phyloP scores from a whole-genome alignment of 257 asterid genomes.

The Nicotiana paniculata region DNA sequence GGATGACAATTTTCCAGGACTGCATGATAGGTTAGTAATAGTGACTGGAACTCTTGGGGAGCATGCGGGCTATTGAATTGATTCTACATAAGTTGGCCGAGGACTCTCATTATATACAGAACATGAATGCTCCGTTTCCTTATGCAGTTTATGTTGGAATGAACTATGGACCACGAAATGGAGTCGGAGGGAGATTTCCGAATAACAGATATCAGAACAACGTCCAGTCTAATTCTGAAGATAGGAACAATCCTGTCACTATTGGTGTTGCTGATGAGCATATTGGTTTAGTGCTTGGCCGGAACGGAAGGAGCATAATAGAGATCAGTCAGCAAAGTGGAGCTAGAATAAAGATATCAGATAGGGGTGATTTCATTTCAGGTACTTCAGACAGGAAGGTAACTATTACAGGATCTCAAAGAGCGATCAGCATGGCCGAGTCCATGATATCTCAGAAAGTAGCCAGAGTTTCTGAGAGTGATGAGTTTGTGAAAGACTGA shows the following conservation, averaged over 20 bases:
- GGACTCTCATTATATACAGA: conserved; percentile 66
- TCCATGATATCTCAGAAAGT: conserved; percentile 31
- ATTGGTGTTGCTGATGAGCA: conserved; percentile 86
- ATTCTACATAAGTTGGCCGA: conserved; percentile 74
- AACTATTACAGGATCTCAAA: conserved; percentile 39
- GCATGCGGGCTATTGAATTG: conserved; percentile 80
- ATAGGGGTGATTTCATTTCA: conserved; percentile 88
- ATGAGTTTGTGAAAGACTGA: background rate
- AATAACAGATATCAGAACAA: conserved; percentile 26
- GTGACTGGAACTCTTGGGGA: conserved; percentile 63
- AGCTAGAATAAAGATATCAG: conserved; percentile 89
- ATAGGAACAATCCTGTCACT: conserved; percentile 64
- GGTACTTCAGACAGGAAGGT: conserved; percentile 78
- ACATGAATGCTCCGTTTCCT: conserved; percentile 62
- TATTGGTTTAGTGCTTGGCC: conserved; percentile 85
- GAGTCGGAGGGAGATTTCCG: conserved; percentile 32
- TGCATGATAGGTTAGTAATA: conserved; percentile 82
- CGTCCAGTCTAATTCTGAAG: conserved; percentile 38
- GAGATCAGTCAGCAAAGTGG: conserved; percentile 96
- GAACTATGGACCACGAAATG: conserved; percentile 29
- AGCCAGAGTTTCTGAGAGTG: conserved; percentile 20
- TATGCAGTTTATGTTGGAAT: conserved; percentile 35
- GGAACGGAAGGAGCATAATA: conserved; percentile 80
- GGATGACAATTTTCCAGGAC: conserved; percentile 71
- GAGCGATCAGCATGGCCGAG: conserved; percentile 30